Conservation (phyloP, 169 alveolate species). For the Sarcocystis neurona region DNA sequence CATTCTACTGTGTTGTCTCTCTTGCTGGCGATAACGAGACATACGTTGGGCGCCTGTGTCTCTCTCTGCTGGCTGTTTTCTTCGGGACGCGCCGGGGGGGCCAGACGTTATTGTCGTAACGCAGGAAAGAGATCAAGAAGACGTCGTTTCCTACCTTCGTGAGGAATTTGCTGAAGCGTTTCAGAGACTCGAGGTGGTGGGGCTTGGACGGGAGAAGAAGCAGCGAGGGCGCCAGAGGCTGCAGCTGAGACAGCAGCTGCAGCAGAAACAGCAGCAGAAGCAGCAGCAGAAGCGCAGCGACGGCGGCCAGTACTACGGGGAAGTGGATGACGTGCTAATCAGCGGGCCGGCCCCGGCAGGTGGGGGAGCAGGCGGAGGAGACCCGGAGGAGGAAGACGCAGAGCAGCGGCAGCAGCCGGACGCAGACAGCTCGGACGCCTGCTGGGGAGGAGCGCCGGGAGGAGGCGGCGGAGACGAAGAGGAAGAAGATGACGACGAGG, state of each 20-base stretch:
- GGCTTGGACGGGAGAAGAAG: constrained; percentile 28
- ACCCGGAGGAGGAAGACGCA: too few relatives aligned
- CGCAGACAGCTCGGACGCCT: too few relatives aligned
- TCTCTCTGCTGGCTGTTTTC: background rate
- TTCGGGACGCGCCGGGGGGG: too few relatives aligned
- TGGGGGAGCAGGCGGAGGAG: background rate
- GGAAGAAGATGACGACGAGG: constrained; percentile 49
- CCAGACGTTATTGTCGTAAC: constrained; percentile 63
- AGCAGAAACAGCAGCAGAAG: too few relatives aligned
- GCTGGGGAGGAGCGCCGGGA: constrained; percentile 4
- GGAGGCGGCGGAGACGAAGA: constrained; percentile 56
- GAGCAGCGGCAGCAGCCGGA: background rate
- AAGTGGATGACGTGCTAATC: too few relatives aligned
- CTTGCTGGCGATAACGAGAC: too few relatives aligned
- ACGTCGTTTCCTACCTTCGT: constrained; percentile 52
- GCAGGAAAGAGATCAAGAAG: constrained; percentile 54
- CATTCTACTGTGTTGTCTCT: background rate
- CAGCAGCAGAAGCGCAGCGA: background rate
- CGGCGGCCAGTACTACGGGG: background rate
- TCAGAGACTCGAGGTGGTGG: constrained; percentile 65
- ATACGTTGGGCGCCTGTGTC: too few relatives aligned
- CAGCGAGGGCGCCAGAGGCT: too few relatives aligned
- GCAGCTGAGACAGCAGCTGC: too few relatives aligned
- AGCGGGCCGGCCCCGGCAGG: too few relatives aligned
- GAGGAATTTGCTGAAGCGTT: constrained; percentile 57